Evolutionary conservation across 2,329 filamentous ascomycete genomes (phyloP).

Genomic region (Xylaria arbuscula): DNA sequence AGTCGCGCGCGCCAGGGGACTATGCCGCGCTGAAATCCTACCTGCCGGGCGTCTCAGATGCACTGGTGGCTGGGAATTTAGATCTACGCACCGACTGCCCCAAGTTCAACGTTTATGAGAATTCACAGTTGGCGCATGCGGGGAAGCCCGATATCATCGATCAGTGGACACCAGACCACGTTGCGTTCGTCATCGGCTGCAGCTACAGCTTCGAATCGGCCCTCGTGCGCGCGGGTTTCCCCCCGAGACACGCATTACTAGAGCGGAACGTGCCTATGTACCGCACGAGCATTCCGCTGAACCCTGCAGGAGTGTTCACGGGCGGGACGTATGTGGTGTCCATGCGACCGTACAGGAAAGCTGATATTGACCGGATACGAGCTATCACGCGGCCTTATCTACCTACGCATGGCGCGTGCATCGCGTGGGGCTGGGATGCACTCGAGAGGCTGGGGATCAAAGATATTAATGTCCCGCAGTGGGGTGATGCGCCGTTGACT

Average conservation of each 20-base stretch:
- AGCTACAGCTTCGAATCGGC: slow-evolving; percentile 72
- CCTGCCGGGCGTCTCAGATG: slow-evolving; percentile 40
- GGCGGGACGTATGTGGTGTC: slow-evolving; percentile 68
- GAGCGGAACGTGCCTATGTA: slow-evolving; percentile 71
- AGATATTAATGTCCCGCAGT: slow-evolving; percentile 65
- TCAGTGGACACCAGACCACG: slow-evolving; percentile 68
- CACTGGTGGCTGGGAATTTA: slow-evolving; percentile 50
- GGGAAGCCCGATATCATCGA: slow-evolving; percentile 57
- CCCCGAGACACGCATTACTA: slow-evolving; percentile 61
- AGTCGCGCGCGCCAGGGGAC: slow-evolving; percentile 58
- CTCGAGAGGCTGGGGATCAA: slow-evolving; percentile 63
- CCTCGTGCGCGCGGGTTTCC: slow-evolving; percentile 61
- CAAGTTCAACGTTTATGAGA: slow-evolving; percentile 67
- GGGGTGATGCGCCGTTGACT: slow-evolving; percentile 63
- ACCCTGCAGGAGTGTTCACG: slow-evolving; percentile 68
- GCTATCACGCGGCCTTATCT: slow-evolving; percentile 65
- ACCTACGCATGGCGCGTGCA: slow-evolving; percentile 71
- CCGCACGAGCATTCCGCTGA: slow-evolving; percentile 65
- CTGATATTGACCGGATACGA: slow-evolving; percentile 64
- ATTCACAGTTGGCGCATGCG: slow-evolving; percentile 55
- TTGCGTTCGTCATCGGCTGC: slow-evolving; percentile 71
- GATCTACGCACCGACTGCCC: slow-evolving; percentile 70
- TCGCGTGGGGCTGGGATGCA: slow-evolving; percentile 73
- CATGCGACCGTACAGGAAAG: slow-evolving; percentile 67
- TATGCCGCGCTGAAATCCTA: slow-evolving; percentile 54